Evolutionary conservation across 257 asterid genomes (phyloP), one percentile per base, ranked within the genome.

Genomic region (Vinca minor): DNA sequence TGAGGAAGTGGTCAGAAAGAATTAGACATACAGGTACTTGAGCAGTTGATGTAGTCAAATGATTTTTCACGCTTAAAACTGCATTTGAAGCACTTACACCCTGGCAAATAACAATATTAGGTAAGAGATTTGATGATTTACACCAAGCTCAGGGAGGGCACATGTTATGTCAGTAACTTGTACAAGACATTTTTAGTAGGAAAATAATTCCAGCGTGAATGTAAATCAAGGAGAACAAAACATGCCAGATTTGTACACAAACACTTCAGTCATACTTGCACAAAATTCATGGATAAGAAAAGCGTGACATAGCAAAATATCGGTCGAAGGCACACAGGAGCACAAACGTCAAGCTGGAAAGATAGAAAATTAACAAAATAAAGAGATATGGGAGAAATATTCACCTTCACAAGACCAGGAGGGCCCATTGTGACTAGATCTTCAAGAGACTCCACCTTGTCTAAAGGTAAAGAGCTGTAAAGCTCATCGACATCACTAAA

Each of bases 391-490:
- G 46, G 39, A 73, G 66, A 74, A 60, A 63, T 9, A 67, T 47
- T 83, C 73, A 93, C 99, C 99, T 93, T 93, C 67, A 70, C 87
- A 73, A 89, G 81, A 73, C 79, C 87, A 70, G 99, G 95, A 61
- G 97, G 91, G 49, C 75, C 93, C 69, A 83, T 54, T 13, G 94
- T 80, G 69, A 93, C 99, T 41, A 93, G 76, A 79, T 93, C 99
- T 84, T 93, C 99, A 75, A 92, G 95, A 36, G 96, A 78, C 73
- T 93, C 97, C 89, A 89, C 99, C 88, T 85, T 93, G 77, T 93
- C 99, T 45, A 93, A 81, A 59, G 97, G 97, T 71, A 93, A 77
- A 47, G 99, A 79, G 76, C 81, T 87, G 76, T 93, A 93, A 73
- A 93, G 94, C 75, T 93, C 99, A 74, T 93, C 99, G 26, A 93